A percentile compares a stretch with the other conserved stretches of the same genome.
Evolutionary conservation across 106 monocot species (phyloP).

Genomic region (Dioscorea dumetorum): DNA sequence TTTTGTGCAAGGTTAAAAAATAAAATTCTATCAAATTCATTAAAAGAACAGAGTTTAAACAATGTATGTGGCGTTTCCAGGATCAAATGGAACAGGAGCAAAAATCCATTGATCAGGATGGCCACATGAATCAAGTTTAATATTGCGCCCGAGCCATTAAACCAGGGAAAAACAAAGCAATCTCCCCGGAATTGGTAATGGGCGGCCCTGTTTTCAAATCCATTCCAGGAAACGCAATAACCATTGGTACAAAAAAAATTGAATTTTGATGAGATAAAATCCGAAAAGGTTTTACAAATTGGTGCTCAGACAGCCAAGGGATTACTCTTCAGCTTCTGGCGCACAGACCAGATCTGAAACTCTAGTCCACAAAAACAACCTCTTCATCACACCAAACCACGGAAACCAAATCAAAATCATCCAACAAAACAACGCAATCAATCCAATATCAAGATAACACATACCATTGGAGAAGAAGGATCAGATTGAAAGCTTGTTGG

Average conservation of each 20-base stretch:
- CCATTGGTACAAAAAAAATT: not conserved
- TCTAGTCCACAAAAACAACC: too few species aligned
- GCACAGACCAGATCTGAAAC: too few species aligned
- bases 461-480: too few species aligned
- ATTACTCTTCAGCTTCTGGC: constrained; percentile 7
- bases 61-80: constrained; percentile 15
- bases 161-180: not conserved
- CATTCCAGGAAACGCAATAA: not conserved
- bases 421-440: too few species aligned
- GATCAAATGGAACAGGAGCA: constrained; percentile 1
- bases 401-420: too few species aligned
- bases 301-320: constrained; percentile 18
- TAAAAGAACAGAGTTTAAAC: not conserved
- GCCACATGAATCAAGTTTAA: not conserved
- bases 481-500: too few species aligned
- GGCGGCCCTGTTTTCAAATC: not conserved
- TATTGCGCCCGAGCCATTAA: constrained; percentile 12
- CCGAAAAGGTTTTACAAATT: not conserved
- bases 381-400: too few species aligned
- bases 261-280: not conserved
- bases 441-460: too few species aligned
- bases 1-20: too few species aligned
- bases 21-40: too few species aligned
- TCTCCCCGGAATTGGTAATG: constrained; percentile 13
- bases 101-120: constrained; percentile 8